These are phyloP conservation scores for Royoungia palumana DNA, from an alignment of 768 basidiomycete genomes.

Conservation along the genomic window DNA sequence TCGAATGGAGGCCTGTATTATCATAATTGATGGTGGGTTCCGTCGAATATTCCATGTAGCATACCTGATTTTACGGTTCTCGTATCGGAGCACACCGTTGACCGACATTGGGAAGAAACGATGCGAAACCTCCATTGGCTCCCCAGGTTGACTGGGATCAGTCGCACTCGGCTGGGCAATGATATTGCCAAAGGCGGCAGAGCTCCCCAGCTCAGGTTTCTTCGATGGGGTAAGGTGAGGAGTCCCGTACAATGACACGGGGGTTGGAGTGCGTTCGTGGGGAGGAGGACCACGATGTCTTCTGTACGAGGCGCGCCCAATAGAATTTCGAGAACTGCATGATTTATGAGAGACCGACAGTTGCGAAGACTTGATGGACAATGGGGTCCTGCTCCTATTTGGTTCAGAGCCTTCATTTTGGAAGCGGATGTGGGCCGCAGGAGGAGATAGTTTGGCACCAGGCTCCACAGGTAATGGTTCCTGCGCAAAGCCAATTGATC, in stretches of 20 bases:
- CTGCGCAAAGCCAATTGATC: neutral
- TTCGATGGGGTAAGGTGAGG: neutral
- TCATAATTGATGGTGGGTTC: neutral
- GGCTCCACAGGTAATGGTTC: neutral
- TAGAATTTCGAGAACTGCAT: slow-evolving; percentile 10
- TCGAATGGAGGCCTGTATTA: neutral
- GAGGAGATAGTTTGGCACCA: neutral
- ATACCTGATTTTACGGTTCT: slow-evolving; percentile 12
- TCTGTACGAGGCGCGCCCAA: slow-evolving; percentile 24
- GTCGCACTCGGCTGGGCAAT: slow-evolving; percentile 6
- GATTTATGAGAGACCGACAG: slow-evolving; percentile 16
- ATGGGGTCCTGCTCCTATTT: neutral
- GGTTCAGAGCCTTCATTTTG: neutral
- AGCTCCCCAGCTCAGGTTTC: neutral
- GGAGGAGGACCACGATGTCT: slow-evolving; percentile 15
- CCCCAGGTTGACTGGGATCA: slow-evolving; percentile 11
- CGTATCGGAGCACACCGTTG: slow-evolving; percentile 9
- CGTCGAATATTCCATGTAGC: neutral
- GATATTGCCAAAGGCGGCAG: neutral
- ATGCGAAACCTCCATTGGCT: neutral
- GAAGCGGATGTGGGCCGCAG: neutral
- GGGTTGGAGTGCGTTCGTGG: slow-evolving; percentile 7
- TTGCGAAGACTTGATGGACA: slow-evolving; percentile 6
- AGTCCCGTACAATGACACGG: neutral
- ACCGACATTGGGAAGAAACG: slow-evolving; percentile 18